phyloP scores from a whole-genome alignment of 2,329 filamentous ascomycete species.

The Moelleriella libera region DNA sequence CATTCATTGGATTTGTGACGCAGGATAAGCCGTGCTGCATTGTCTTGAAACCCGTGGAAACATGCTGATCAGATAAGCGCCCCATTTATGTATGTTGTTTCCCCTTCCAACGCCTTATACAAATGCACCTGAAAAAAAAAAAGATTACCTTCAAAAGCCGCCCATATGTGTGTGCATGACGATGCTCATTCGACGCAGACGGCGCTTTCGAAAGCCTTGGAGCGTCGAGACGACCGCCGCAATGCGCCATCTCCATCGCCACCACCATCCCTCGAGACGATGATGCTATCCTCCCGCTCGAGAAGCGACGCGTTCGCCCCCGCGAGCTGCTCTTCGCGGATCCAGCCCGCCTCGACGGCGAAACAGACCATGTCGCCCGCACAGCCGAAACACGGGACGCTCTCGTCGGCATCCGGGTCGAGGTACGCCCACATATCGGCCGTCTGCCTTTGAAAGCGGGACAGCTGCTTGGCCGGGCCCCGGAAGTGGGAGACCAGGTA shows the following conservation, averaged over 20 bases:
- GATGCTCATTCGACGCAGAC: background rate
- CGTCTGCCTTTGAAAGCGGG: constrained; percentile 31
- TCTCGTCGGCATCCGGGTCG: constrained; percentile 32
- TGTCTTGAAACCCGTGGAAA: no score
- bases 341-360: constrained; percentile 43
- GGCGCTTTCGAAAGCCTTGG: background rate
- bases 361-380: constrained; percentile 43
- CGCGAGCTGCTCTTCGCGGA: constrained; percentile 36
- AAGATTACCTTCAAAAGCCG: no score
- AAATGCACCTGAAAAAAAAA: no score
- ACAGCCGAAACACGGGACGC: constrained; percentile 35
- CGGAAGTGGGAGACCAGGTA: constrained; percentile 34
- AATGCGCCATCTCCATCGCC: constrained; percentile 4
- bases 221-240: background rate
- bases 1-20: no score
- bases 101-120: no score
- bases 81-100: no score
- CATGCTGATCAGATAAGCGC: no score
- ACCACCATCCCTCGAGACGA: constrained; percentile 15
- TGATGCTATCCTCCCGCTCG: constrained; percentile 27
- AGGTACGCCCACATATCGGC: constrained; percentile 39
- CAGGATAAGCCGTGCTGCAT: no score
- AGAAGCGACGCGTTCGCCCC: constrained; percentile 20
- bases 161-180: background rate
- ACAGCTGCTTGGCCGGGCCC: constrained; percentile 30